Conservation (phyloP, 1,284 basidiomycete genomes). For the Inonotus hispidus region DNA sequence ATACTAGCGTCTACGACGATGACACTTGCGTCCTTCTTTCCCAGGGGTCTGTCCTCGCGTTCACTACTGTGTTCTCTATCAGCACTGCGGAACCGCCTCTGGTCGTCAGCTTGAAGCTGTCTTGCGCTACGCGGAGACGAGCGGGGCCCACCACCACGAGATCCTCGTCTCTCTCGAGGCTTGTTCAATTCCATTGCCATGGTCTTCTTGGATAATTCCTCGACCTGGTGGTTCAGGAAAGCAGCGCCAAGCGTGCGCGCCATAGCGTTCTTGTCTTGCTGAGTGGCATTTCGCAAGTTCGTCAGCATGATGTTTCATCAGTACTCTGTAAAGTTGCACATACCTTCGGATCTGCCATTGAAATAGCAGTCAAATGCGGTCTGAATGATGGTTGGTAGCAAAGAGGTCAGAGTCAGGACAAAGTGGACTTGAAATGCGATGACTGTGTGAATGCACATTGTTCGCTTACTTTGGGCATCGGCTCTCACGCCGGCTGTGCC, state of each 20-base stretch:
- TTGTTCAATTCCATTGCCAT: background rate
- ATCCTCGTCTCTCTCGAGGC: constrained; percentile 7
- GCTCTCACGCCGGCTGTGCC: background rate
- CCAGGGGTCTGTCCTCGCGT: constrained; percentile 35
- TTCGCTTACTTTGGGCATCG: background rate
- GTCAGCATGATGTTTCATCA: background rate
- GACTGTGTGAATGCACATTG: constrained; percentile 4
- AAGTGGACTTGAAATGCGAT: constrained; percentile 3
- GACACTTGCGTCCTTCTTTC: constrained; percentile 61
- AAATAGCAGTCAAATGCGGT: background rate
- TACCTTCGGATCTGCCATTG: constrained; percentile 14
- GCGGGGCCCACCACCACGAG: constrained; percentile 1
- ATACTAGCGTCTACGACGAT: constrained; percentile 85
- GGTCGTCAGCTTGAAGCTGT: constrained; percentile 1
- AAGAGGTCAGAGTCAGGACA: background rate
- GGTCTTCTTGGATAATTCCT: constrained; percentile 63
- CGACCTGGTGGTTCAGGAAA: constrained; percentile 77
- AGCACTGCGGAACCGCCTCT: constrained; percentile 18
- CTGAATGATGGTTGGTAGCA: background rate
- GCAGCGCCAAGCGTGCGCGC: constrained; percentile 78
- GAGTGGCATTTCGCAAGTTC: background rate
- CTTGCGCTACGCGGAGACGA: constrained; percentile 1
- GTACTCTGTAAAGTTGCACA: background rate
- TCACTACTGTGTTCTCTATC: constrained; percentile 22
- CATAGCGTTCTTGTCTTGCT: constrained; percentile 60